A percentile compares a stretch with the other conserved stretches of the same genome.
These are phyloP conservation scores for Hypoxylon sp. DNA, from an alignment of 2,329 filamentous ascomycete genomes.

Conservation along the genomic window DNA sequence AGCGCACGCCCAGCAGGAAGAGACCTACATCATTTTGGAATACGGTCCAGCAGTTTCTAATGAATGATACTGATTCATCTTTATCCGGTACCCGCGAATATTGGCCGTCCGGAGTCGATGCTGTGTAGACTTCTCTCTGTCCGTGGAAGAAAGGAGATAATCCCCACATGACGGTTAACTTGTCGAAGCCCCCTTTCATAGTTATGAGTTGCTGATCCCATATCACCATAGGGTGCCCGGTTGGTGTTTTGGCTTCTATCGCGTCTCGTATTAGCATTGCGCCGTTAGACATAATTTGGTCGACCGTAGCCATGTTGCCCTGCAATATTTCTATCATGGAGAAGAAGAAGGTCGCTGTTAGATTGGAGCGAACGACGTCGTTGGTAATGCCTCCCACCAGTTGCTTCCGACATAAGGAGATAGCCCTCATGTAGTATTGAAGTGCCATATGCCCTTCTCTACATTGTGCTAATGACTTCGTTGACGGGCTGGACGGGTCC, in stretches of 20 bases:
- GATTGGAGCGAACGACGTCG: constrained; percentile 31
- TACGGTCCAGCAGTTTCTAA: constrained; percentile 41
- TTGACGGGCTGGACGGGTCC: constrained; percentile 10
- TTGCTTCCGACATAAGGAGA: constrained; percentile 38
- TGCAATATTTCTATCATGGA: constrained; percentile 47
- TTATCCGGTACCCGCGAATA: constrained; percentile 29
- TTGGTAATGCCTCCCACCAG: constrained; percentile 40
- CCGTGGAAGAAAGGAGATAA: constrained; percentile 47
- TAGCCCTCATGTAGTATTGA: constrained; percentile 44
- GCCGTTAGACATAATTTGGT: constrained; percentile 41
- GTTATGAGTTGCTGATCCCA: constrained; percentile 36
- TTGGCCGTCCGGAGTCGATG: neutral
- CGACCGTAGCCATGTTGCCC: constrained; percentile 42
- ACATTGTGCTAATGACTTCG: constrained; percentile 12
- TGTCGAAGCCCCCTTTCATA: constrained; percentile 45
- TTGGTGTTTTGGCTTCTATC: constrained; percentile 8
- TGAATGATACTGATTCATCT: constrained; percentile 28
- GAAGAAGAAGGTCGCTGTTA: constrained; percentile 47
- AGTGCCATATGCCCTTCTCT: constrained; percentile 39
- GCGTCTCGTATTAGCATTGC: constrained; percentile 39
- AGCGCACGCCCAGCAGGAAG: constrained; percentile 45
- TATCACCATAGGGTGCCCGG: constrained; percentile 27
- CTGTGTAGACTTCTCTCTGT: constrained; percentile 20
- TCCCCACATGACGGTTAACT: constrained; percentile 44
- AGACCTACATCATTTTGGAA: constrained; percentile 45